Conservation (phyloP, 495 filamentous ascomycete genomes). For the Penicillium steckii region DNA sequence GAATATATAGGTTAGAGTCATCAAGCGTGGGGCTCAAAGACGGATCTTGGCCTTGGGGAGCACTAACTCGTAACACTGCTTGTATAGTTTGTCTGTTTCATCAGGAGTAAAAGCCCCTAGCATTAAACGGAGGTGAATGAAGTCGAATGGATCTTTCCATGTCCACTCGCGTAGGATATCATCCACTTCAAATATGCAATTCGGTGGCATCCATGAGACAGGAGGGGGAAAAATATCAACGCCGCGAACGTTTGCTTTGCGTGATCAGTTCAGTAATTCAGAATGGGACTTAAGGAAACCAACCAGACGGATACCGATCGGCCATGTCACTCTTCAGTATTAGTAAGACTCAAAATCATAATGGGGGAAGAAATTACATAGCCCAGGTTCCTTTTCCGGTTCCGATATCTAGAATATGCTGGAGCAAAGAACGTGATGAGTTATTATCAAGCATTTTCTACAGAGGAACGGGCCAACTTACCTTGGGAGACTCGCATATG, state of each 20-base stretch:
- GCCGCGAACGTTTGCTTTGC: neutral
- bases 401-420: neutral
- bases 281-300: neutral
- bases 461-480: too few species aligned
- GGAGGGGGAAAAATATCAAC: neutral
- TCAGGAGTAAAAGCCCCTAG: neutral
- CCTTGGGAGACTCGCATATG: neutral
- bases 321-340: neutral
- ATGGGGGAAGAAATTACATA: neutral
- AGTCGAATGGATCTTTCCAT: neutral
- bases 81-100: neutral
- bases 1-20: neutral
- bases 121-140: neutral
- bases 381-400: neutral
- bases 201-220: neutral
- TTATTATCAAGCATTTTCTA: too few species aligned
- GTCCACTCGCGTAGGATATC: neutral
- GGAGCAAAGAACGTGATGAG: neutral
- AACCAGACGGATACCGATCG: neutral
- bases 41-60: too few species aligned
- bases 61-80: slow-evolving; percentile 5
- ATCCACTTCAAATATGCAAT: neutral
- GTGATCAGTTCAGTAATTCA: neutral
- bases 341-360: too few species aligned
- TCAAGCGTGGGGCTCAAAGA: too few species aligned